phyloP scores from a whole-genome alignment of 805 yeast genomes.

The Wickerhamiella musiphila region DNA sequence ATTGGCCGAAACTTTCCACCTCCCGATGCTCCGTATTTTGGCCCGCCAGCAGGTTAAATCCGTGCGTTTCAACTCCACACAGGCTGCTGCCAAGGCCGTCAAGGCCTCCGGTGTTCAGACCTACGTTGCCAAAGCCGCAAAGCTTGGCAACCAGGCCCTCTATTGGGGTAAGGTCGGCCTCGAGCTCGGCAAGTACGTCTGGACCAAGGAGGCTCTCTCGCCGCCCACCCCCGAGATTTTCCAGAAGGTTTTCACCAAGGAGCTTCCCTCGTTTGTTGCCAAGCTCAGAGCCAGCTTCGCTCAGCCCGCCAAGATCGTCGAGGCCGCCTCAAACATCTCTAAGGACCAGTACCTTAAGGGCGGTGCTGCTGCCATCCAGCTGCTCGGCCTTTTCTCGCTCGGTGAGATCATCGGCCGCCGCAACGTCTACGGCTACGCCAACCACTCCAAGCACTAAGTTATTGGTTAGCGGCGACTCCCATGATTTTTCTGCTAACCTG shows the following conservation, averaged over 20 bases:
- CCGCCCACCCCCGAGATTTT: slow-evolving; percentile 73
- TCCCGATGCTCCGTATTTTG: slow-evolving; percentile 11
- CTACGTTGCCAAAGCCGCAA: slow-evolving; percentile 24
- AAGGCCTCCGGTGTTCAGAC: slow-evolving; percentile 15
- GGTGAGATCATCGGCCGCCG: slow-evolving; percentile 97
- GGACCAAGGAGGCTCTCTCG: slow-evolving; percentile 79
- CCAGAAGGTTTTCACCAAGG: slow-evolving; percentile 51
- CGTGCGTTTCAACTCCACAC: slow-evolving; percentile 24
- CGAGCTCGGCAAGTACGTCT: slow-evolving; percentile 58
- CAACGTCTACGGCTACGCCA: slow-evolving; percentile 64
- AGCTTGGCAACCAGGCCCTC: slow-evolving; percentile 35
- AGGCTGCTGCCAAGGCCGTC: slow-evolving; percentile 22
- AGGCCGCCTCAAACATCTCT: slow-evolving; percentile 30
- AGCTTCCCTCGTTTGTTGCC: slow-evolving; percentile 18
- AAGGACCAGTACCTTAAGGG: slow-evolving; percentile 45
- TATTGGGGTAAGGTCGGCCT: slow-evolving; percentile 63
- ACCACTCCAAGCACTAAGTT: slow-evolving; percentile 1
- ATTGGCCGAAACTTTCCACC: too few species aligned
- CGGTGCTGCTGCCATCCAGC: slow-evolving; percentile 64
- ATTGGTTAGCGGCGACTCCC: not conserved
- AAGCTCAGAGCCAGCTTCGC: slow-evolving; percentile 18
- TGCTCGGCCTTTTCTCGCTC: slow-evolving; percentile 76
- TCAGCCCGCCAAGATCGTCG: slow-evolving; percentile 44
- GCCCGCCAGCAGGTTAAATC: slow-evolving; percentile 9
- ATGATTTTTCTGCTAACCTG: too few species aligned